Evolutionary conservation across 2,329 filamentous ascomycete species (phyloP), one percentile per base, ranked within the genome.

Genomic region (Epichloe sibirici): DNA sequence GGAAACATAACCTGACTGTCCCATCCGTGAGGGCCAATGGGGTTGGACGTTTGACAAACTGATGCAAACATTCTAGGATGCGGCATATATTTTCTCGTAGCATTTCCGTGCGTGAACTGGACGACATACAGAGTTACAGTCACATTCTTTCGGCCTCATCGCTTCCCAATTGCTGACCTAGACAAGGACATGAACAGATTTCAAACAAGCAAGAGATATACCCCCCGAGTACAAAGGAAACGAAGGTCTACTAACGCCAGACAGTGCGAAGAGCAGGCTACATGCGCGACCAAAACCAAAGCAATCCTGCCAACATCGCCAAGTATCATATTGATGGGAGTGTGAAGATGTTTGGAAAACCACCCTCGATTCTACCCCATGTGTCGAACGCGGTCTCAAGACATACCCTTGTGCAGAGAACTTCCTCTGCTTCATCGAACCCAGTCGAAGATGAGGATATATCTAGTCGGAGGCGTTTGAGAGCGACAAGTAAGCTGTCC

Each of bases 401-500:
- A 12, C 13, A 38, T 25, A n/a, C 4, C n/a, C 15, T 21, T 31
- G 17, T 37, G 5, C 37, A 43, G 37, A 28, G 5, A 21, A 8
- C 5, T 28, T 49, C 4, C 9, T 28, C 23, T 34, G 11, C 37
- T 46, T 35, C 9, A 42, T 15, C n/a, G 3, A 17, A 21, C 2
- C 25, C 23, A 42, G 38, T 12, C 15, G 7, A 21, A n/a, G 38
- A 7, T 21, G 11, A 42, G 42, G 7, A 48, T 9, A 21, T 21
- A 17, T 48, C 58, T 91, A 86, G 55, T 94, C 89, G 3, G 89
- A 76, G 5, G 90, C 85, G 71, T 97, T 97, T 56, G 86, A 88
- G 49, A 98, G 78, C 3, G 90, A 96, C 11, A 98, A 81, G 69
- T 96, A 98, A 21, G 90, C 91, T 11, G 93, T 97, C 93, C 91